Evolutionary conservation across 257 asterid species (phyloP).

Genomic region (Lantana camara): DNA sequence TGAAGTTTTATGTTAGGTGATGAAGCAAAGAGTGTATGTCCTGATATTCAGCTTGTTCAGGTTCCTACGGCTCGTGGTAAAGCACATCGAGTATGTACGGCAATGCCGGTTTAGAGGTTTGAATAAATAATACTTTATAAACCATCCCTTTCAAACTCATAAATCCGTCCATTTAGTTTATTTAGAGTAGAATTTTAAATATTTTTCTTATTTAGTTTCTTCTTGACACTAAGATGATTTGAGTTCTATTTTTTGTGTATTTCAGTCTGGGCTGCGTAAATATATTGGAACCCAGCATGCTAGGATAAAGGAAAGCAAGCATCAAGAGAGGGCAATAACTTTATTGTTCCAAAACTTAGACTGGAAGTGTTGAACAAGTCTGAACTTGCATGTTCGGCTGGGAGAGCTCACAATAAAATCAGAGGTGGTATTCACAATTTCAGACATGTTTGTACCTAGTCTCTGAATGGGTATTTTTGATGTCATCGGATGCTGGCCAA

Average conservation of each 20-base stretch:
- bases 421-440: constrained; percentile 24
- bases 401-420: constrained; percentile 96
- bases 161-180: constrained; percentile 22
- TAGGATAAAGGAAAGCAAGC: no score
- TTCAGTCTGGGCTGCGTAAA: no score
- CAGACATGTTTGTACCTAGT: background rate
- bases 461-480: constrained; percentile 27
- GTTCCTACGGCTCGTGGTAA: constrained; percentile 97
- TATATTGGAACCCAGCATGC: no score
- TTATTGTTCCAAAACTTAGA: constrained; percentile 86
- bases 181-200: constrained; percentile 17
- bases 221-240: no score
- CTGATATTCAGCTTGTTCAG: constrained; percentile 89
- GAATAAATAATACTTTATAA: constrained; percentile 8
- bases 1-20: constrained; percentile 92
- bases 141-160: constrained; percentile 12
- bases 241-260: no score
- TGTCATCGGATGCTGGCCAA: constrained; percentile 93
- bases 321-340: constrained; percentile 76
- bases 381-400: constrained; percentile 92
- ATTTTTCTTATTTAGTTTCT: no score
- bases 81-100: constrained; percentile 85
- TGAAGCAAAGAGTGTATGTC: constrained; percentile 89
- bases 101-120: constrained; percentile 93
- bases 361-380: constrained; percentile 79